These are phyloP conservation scores for Auricularia cornea DNA, from an alignment of 768 basidiomycete species.

Conservation along the genomic window DNA sequence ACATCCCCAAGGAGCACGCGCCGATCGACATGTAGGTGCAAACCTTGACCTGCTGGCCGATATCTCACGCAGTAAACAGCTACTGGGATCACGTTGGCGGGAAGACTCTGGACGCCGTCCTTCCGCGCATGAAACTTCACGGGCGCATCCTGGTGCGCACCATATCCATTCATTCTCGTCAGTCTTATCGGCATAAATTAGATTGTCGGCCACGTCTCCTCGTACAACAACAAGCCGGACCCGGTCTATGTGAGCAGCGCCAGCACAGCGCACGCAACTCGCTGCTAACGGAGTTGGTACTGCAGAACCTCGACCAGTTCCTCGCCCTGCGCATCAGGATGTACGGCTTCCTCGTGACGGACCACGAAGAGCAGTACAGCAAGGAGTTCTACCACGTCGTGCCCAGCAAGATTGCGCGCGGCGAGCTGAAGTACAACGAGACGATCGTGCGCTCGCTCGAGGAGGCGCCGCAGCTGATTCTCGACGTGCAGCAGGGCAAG, in stretches of 20 bases:
- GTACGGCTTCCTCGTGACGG: constrained; percentile 35
- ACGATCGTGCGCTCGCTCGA: constrained; percentile 39
- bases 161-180: background rate
- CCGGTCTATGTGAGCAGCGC: constrained; percentile 13
- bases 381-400: constrained; percentile 33
- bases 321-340: constrained; percentile 36
- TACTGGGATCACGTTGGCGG: constrained; percentile 58
- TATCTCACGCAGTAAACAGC: constrained; percentile 14
- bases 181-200: background rate
- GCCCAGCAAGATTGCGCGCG: constrained; percentile 36
- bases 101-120: constrained; percentile 46
- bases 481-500: constrained; percentile 26
- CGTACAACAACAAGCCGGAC: constrained; percentile 21
- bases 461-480: constrained; percentile 28
- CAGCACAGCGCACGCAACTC: constrained; percentile 18
- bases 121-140: constrained; percentile 34
- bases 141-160: constrained; percentile 39
- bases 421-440: constrained; percentile 41
- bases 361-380: constrained; percentile 28
- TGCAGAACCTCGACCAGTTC: constrained; percentile 32
- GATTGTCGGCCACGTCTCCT: background rate
- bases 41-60: background rate
- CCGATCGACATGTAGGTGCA: constrained; percentile 24
- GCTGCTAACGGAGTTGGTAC: constrained; percentile 6
- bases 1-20: constrained; percentile 28